phyloP scores from a whole-genome alignment of 2,329 filamentous ascomycete species.

The Colletotrichum orbiculare region DNA sequence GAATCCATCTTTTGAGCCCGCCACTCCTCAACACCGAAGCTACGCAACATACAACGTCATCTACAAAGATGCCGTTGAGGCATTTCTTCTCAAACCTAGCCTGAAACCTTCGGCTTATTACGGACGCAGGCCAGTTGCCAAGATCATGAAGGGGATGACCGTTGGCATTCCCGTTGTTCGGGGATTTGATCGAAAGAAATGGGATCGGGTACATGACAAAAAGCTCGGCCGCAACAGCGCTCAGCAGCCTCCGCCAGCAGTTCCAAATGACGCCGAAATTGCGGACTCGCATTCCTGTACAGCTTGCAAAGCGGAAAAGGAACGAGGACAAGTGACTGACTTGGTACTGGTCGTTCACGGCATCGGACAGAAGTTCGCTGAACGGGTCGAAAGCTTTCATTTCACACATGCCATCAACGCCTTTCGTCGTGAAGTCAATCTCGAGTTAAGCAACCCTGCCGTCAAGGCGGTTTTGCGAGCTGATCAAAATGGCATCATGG shows the following conservation, averaged over 20 bases:
- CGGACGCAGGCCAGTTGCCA: conserved; percentile 81
- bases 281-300: conserved; percentile 52
- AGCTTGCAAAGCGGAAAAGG: conserved; percentile 72
- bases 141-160: conserved; percentile 84
- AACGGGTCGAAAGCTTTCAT: conserved; percentile 94
- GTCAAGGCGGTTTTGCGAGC: conserved; percentile 81
- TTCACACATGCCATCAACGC: conserved; percentile 97
- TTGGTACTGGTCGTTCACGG: conserved; percentile 92
- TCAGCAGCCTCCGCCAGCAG: conserved; percentile 38
- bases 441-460: conserved; percentile 79
- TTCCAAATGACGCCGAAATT: conserved; percentile 27
- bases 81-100: conserved; percentile 88
- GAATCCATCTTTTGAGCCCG: conserved; percentile 44
- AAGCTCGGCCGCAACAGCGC: conserved; percentile 47
- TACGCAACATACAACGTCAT: conserved; percentile 86
- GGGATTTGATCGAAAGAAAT: conserved; percentile 83
- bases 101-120: conserved; percentile 88
- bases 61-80: conserved; percentile 80
- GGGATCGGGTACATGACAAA: conserved; percentile 76
- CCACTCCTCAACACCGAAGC: conserved; percentile 60
- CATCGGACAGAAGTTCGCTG: conserved; percentile 95
- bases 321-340: conserved; percentile 80
- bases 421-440: conserved; percentile 86
- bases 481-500: conserved; percentile 91
- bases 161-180: conserved; percentile 90